Evolutionary conservation across 225 moss, liverwort and hornwort genomes (phyloP).

Genomic region (Ulota crispa): DNA sequence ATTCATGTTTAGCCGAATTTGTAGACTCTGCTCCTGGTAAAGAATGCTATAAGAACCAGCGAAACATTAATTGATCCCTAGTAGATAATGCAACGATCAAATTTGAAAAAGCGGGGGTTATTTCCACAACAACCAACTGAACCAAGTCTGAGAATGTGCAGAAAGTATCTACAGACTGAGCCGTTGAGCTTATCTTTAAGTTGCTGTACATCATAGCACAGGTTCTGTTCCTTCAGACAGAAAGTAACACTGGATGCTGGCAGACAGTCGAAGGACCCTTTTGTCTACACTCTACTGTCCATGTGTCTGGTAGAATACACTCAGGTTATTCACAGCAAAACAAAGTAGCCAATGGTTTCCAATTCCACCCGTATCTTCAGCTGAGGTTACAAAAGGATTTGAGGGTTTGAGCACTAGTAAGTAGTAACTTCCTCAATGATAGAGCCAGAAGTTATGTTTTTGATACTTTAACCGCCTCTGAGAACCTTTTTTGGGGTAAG

Average conservation of each 20-base stretch:
- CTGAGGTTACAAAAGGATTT: neutral
- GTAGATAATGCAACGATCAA: neutral
- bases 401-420: no score
- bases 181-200: neutral
- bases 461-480: no score
- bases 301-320: neutral
- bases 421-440: no score
- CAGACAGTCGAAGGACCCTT: neutral
- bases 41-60: neutral
- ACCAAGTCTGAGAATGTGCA: neutral
- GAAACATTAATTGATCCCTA: neutral
- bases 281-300: neutral
- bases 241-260: neutral
- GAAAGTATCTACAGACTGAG: no score
- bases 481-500: no score
- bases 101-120: neutral
- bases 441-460: no score
- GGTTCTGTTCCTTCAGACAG: no score
- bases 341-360: neutral
- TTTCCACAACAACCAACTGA: no score
- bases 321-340: neutral
- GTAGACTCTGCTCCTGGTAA: neutral
- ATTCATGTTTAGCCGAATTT: no score
- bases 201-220: no score
- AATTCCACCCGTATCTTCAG: neutral